These are phyloP conservation scores for Curvularia spicifera DNA, from an alignment of 2,329 filamentous ascomycete species.

Conservation along the genomic window DNA sequence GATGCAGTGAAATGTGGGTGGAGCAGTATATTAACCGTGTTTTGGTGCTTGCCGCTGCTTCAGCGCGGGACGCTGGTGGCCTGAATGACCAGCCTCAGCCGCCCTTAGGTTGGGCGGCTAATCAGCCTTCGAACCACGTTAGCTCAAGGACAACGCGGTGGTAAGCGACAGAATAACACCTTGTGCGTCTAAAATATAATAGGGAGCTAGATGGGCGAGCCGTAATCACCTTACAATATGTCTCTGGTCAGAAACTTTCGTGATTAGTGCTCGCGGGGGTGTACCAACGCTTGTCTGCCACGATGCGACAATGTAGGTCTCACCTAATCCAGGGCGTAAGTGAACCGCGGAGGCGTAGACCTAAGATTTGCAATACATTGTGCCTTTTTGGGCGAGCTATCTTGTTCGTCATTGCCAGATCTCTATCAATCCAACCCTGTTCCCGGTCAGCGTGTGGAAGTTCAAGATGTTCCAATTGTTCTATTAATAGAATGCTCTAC, in stretches of 20 bases:
- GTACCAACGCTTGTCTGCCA: neutral
- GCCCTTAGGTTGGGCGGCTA: slow-evolving; percentile 2
- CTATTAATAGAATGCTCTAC: neutral
- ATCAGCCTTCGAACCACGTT: neutral
- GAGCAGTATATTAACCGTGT: neutral
- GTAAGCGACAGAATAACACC: neutral
- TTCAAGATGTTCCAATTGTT: neutral
- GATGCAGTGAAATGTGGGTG: neutral
- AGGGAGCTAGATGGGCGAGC: neutral
- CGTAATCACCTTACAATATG: neutral
- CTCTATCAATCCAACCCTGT: neutral
- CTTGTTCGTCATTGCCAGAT: neutral
- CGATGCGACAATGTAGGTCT: neutral
- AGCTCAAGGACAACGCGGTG: neutral
- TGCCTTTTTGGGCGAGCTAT: neutral
- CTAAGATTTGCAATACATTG: neutral
- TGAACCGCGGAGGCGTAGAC: neutral
- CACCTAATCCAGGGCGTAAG: neutral
- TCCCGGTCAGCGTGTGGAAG: neutral
- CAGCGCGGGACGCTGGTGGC: slow-evolving; percentile 10
- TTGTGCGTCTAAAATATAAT: neutral
- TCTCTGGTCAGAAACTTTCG: neutral
- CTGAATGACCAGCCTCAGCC: slow-evolving; percentile 9
- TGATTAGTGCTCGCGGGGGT: neutral
- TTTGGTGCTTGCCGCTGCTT: neutral